Evolutionary conservation across 805 yeast genomes (phyloP), one percentile per base, ranked within the genome.

Genomic region (Pichia insulana): DNA sequence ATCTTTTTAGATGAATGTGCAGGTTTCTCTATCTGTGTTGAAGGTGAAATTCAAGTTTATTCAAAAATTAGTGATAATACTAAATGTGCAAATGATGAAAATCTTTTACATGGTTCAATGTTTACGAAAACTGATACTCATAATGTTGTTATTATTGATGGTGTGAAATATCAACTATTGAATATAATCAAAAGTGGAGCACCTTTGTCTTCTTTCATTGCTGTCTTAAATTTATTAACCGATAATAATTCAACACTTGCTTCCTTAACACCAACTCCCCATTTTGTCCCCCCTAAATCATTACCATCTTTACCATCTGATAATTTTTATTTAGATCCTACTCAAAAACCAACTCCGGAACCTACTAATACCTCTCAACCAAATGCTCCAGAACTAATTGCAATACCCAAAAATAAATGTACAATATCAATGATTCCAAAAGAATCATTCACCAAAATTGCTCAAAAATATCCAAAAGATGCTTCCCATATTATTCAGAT

Each of bases 401-500:
- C 94, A 0, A 71, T 82, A 30, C 95, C 97, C 0, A 73, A 74
- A 7, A 65, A 69, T 2, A 77, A 74, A 33, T 83, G 94, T 28
- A 89, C 97, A 0, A 83, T 90, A 41, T 95, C 97, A 0, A 83
- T 90, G 30, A 89, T 90, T 13, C 98, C 98, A 0, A 77, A 80
- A 1, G 80, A 77, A 40, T 84, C 97, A 0, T 92, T 90, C 52
- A 71, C 75, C 42, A 68, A 83, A 41, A 71, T 90, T 32, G 80
- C 83, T 7, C 57, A 67, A 26, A 83, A 79, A 52, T 86, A 80
- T 56, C 97, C 97, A 6, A 76, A 83, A 48, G 85, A 96, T 1
- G 82, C 96, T 0, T 85, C 96, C 0, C 96, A 89, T 59, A 89
- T 92, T 26, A 90, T 90, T 12, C 96, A 94, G 53, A 88, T 90